phyloP scores from a whole-genome alignment of 345 rosid species.

The Rhodamnia argentea region DNA sequence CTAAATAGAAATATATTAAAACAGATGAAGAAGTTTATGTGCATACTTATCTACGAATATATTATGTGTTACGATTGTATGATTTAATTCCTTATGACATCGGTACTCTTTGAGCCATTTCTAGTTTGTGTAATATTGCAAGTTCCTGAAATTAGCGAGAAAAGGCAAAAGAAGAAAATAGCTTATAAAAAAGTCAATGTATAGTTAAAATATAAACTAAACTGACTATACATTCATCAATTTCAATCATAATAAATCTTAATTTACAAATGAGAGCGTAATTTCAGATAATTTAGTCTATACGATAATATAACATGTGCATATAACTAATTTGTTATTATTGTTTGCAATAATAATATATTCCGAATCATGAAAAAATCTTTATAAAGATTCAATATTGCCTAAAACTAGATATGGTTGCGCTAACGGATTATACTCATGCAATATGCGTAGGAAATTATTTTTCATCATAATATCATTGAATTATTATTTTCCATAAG shows the following conservation, averaged over 20 bases:
- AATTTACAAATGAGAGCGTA: not conserved
- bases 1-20: not conserved
- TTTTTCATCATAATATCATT: too few species aligned
- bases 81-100: not conserved
- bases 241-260: not conserved
- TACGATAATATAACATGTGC: not conserved
- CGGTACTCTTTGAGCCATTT: not conserved
- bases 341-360: too few species aligned
- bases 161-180: not conserved
- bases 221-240: not conserved
- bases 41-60: not conserved
- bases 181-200: accelerated
- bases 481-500: not conserved
- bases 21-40: not conserved
- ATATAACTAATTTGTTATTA: not conserved
- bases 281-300: not conserved
- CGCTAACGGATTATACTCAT: not conserved
- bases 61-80: not conserved
- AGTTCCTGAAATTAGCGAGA: not conserved
- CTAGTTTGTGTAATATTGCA: not conserved
- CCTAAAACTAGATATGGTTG: too few species aligned
- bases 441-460: not conserved
- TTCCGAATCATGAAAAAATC: too few species aligned
- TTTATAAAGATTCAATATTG: too few species aligned
- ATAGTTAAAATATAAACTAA: not conserved